Percentiles rank a stretch among this genome's conserved stretches.
phyloP scores from a whole-genome alignment of 73 alveolate genomes.

The Paramecium pentaurelia region DNA sequence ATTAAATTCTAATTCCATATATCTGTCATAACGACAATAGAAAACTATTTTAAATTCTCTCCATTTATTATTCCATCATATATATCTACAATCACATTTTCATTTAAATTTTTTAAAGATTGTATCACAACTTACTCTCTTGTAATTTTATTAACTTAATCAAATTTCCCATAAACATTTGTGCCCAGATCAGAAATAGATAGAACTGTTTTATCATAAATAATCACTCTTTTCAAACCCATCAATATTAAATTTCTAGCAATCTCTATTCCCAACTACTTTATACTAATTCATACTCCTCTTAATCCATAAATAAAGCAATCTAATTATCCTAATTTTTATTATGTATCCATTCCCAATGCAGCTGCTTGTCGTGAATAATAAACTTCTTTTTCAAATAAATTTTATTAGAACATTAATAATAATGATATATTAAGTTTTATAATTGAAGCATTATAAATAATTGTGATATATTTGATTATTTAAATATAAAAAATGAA shows the following conservation, averaged over 20 bases:
- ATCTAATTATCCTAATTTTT: not conserved
- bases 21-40: conserved; percentile 88
- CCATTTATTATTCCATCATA: conserved; percentile 65
- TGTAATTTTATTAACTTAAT: conserved; percentile 79
- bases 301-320: conserved; percentile 48
- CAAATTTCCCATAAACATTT: conserved; percentile 91
- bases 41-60: conserved; percentile 49
- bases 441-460: too few species aligned
- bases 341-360: conserved; percentile 30
- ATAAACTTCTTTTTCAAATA: not conserved
- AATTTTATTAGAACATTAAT: not conserved
- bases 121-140: conserved; percentile 88
- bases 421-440: too few species aligned
- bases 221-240: conserved; percentile 91
- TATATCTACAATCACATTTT: conserved; percentile 86
- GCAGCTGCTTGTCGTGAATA: conserved; percentile 50
- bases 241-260: conserved; percentile 98
- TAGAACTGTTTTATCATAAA: conserved; percentile 78
- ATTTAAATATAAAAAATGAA: too few species aligned
- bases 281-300: not conserved
- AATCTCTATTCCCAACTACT: conserved; percentile 82
- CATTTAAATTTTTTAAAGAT: conserved; percentile 89
- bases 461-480: too few species aligned
- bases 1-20: conserved; percentile 69
- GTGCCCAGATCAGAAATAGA: conserved; percentile 85